Base-by-base conservation (phyloP, 164 flowering plant genomes). In the Nelumbo lutea region DNA sequence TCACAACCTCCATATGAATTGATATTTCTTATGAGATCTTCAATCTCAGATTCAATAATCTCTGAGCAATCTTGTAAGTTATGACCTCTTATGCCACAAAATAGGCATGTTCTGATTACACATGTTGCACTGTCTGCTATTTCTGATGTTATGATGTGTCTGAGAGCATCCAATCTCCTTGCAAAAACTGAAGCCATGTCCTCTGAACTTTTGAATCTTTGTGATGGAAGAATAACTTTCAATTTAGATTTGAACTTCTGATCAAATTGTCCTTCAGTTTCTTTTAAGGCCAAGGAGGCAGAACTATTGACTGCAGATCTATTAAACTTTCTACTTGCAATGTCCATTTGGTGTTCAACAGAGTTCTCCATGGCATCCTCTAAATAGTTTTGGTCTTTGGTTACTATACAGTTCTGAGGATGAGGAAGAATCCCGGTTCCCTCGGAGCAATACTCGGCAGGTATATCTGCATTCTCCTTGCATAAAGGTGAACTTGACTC, bases 31-130 rank as follows among this genome's bases (percentile, higher is more conserved):
- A 83, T n/a, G 66, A 88, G 82, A 75, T 79, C 86, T 51, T 83
- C 79, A 4, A 83, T 74, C 72, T 89, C 93, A 58, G 67, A 48
- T 67, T 84, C 85, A 39, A 72, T 59, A 61, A 87, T 67, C 68
- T 83, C 80, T 8, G 85, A 64, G 83, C 95, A 93, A 61, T 85
- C 69, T 11, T 50, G 75, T 62, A 93, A 63, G 51, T 78, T 69
- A 61, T 93, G 96, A 67, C 89, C 95, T 68, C 61, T 82, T 63
- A 13, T 62, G 38, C 98, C 98, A 79, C 96, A 93, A 74, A 81
- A 90, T 72, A 87, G 79, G 70, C 98, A 89, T 6, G 77, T 73
- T 44, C 59, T 5, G 6, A 46, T 48, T 56, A 14, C 57, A 50
- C n/a, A 47, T 66, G 67, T 70, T 13, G 73, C 47, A 45, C 53